These are phyloP conservation scores for Keithomyces neogunnii DNA, from an alignment of 2,329 filamentous ascomycete genomes.

Conservation along the genomic window DNA sequence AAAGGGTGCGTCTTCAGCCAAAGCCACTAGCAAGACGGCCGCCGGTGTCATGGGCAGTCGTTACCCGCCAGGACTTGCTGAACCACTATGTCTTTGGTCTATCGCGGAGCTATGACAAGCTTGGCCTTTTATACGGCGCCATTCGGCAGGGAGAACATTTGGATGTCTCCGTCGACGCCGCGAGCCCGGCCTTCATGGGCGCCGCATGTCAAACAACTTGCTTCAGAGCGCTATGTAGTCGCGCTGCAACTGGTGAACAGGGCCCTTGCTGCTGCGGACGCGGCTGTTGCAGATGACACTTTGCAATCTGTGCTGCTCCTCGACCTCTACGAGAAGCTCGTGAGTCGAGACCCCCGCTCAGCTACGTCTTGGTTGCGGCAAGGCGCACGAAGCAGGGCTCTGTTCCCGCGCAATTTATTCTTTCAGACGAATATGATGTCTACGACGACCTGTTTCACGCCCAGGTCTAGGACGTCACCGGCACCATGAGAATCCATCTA, in stretches of 20 bases:
- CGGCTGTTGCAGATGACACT: conserved; percentile 8
- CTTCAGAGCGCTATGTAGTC: conserved; percentile 4
- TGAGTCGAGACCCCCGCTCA: conserved; percentile 11
- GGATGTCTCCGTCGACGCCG: conserved; percentile 15
- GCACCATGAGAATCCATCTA: conserved; percentile 13
- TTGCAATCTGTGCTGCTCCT: conserved; percentile 17
- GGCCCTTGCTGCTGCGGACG: conserved; percentile 1
- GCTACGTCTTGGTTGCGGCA: too few species aligned
- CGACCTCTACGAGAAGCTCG: conserved; percentile 20
- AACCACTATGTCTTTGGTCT: conserved; percentile 14
- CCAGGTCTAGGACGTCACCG: conserved; percentile 15
- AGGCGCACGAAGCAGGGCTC: conserved; percentile 7
- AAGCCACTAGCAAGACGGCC: background rate
- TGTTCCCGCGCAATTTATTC: conserved; percentile 4
- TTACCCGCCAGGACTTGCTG: conserved; percentile 16
- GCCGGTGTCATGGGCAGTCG: conserved; percentile 10
- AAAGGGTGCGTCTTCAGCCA: too few species aligned
- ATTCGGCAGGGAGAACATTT: conserved; percentile 8
- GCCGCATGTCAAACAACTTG: conserved; percentile 4
- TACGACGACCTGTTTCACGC: conserved; percentile 13
- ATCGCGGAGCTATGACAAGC: conserved; percentile 13
- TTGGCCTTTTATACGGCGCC: conserved; percentile 10
- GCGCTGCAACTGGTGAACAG: conserved; percentile 5
- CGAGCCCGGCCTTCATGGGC: conserved; percentile 15
- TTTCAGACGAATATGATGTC: conserved; percentile 11